Conservation (phyloP, 106 monocot species). For the Dendrobium catenatum region DNA sequence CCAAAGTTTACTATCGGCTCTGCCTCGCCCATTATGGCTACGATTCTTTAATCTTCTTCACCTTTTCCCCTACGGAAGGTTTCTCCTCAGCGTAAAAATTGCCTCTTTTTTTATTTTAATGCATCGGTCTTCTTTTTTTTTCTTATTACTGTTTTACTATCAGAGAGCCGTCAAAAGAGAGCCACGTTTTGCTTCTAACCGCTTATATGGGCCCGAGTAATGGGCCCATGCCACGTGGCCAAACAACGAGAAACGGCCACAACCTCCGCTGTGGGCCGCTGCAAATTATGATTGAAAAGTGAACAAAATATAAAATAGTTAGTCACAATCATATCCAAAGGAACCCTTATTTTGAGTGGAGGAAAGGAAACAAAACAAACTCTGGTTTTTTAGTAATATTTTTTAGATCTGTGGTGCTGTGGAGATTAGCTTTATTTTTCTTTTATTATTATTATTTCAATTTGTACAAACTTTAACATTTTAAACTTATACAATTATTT, state of each 20-base stretch:
- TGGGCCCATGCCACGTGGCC: neutral
- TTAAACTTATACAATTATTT: no score
- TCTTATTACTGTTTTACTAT: neutral
- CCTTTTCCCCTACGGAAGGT: neutral
- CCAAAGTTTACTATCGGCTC: neutral
- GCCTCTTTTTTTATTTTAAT: neutral
- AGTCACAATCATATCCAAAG: no score
- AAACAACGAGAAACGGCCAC: neutral
- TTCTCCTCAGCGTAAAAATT: neutral
- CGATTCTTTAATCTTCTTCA: neutral
- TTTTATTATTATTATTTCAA: no score
- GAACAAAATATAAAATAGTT: no score
- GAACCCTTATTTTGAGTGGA: no score
- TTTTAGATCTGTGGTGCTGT: no score
- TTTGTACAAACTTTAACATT: no score
- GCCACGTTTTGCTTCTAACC: neutral
- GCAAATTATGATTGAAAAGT: no score
- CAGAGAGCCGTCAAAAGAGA: neutral
- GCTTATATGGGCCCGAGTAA: neutral
- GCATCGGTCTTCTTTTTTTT: neutral
- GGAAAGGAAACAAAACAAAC: no score
- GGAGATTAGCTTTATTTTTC: no score
- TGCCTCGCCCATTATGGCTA: neutral
- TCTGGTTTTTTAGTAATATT: no score
- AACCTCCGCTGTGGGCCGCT: neutral